Percentiles rank a stretch among this genome's conserved stretches.
These are phyloP conservation scores for Aegilops sharonensis DNA, from an alignment of 176 grass and related monocot genomes.

Conservation along the genomic window DNA sequence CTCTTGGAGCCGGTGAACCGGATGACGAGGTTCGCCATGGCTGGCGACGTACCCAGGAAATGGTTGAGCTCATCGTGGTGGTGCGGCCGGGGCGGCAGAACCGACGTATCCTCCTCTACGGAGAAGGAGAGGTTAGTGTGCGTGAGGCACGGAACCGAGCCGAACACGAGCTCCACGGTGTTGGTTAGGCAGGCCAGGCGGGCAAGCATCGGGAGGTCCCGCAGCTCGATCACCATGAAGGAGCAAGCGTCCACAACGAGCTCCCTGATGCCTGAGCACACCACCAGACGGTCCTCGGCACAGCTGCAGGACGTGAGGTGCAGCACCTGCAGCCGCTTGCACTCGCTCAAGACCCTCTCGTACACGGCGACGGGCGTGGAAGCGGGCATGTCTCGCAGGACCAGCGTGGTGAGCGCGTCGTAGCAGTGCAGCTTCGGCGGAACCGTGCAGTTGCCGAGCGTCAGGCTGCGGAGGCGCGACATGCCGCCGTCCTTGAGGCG, in stretches of 20 bases:
- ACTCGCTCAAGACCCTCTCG: neutral
- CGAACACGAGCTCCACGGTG: neutral
- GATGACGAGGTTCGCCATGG: neutral
- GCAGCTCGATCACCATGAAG: neutral
- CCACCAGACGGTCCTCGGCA: neutral
- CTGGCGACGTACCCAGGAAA: neutral
- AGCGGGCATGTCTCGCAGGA: slow-evolving; percentile 1
- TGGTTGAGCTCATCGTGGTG: too few species aligned
- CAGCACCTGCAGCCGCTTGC: neutral
- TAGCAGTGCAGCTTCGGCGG: neutral
- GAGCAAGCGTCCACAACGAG: slow-evolving; percentile 29
- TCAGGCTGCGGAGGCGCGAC: neutral
- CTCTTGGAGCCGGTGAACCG: neutral
- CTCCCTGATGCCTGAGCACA: neutral
- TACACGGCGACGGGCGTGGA: neutral
- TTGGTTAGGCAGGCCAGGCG: neutral
- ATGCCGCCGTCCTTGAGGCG: neutral
- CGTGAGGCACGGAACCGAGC: neutral
- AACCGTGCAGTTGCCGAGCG: neutral
- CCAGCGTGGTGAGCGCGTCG: neutral
- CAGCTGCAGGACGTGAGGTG: neutral
- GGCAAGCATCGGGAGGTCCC: neutral
- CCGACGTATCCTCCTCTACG: neutral
- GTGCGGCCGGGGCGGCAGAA: too few species aligned
- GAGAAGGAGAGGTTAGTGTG: neutral